Percentiles rank a stretch among this genome's conserved stretches.
Conservation (phyloP, 768 basidiomycete genomes). For the Suillus occidentalis region DNA sequence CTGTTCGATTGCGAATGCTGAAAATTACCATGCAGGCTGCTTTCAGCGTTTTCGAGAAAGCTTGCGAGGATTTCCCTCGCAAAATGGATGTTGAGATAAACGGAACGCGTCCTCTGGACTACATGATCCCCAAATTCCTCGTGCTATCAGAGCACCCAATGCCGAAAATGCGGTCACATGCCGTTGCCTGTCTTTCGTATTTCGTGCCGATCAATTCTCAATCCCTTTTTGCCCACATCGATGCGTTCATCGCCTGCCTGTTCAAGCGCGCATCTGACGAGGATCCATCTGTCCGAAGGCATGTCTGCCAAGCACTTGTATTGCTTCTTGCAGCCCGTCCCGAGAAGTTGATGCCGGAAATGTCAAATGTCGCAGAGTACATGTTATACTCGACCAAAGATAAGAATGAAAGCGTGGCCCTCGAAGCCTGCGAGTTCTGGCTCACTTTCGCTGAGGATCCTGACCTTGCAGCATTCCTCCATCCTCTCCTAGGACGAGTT, state of each 20-base stretch:
- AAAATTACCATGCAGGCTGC: slow-evolving; percentile 58
- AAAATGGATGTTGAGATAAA: slow-evolving; percentile 94
- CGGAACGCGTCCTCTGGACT: slow-evolving; percentile 91
- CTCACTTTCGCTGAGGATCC: slow-evolving; percentile 96
- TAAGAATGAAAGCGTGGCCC: slow-evolving; percentile 92
- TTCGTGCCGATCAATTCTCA: slow-evolving; percentile 87
- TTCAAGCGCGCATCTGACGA: slow-evolving; percentile 96
- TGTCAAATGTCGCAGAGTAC: slow-evolving; percentile 94
- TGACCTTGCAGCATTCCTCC: slow-evolving; percentile 79
- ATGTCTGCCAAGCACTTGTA: slow-evolving; percentile 95
- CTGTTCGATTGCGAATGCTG: slow-evolving; percentile 13
- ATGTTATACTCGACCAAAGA: slow-evolving; percentile 99
- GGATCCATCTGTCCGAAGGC: slow-evolving; percentile 88
- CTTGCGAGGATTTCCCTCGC: slow-evolving; percentile 95
- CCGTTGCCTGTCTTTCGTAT: slow-evolving; percentile 91
- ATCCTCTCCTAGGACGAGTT: slow-evolving; percentile 86
- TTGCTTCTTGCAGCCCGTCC: slow-evolving; percentile 90
- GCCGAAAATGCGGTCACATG: slow-evolving; percentile 89
- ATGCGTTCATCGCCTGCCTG: slow-evolving; percentile 87
- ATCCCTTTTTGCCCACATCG: slow-evolving; percentile 88
- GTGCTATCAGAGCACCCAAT: slow-evolving; percentile 80
- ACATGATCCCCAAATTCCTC: slow-evolving; percentile 96
- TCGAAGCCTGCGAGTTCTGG: slow-evolving; percentile 99
- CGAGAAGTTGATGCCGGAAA: slow-evolving; percentile 95
- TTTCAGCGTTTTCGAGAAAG: slow-evolving; percentile 91